Base-by-base conservation (phyloP, 169 alveolate genomes). In the Cryptosporidium ryanae region DNA sequence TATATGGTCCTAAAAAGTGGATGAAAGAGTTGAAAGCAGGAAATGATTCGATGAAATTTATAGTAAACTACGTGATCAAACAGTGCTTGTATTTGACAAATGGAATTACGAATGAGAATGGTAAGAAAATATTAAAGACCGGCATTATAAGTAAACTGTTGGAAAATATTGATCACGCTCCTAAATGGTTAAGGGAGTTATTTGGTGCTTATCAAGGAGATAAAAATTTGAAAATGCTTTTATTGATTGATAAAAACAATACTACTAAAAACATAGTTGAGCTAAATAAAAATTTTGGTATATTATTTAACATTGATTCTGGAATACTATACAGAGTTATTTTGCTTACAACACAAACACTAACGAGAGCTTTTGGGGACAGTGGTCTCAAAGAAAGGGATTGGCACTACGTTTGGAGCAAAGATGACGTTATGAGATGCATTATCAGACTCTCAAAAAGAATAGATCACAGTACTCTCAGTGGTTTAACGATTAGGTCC, bases 391-490 rank as follows among this genome's bases (percentile, higher is more conserved):
- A 4, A 52, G 2, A 27, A 12, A 48, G 46, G 38, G 50, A 23
- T 18, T 59, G 87, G 87, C n/a, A 7, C 8, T 76, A n/a, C 27
- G 13, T 76, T 1, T 59, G 32, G 32, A 76, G 87, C 15, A 55
- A 15, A 1, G 64, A 59, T 2, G 46, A 43, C 21, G 70, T 76
- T 7, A 29, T 76, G 21, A 17, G 27, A 18, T 76, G 71, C 23
- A 76, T 76, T 43, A 13, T 76, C 25, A 55, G 70, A 61, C 34
- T 76, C 31, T 27, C 63, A 27, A 76, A 59, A n/a, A 76, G 87
- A 76, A 17, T 10, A 57, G 21, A 21, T 15, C 59, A 76, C 64
- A 32, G 76, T 23, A 76, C 87, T 18, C 44, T 76, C 8, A 55
- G 38, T 15, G 87, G 87, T 4, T 44, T 61, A 3, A 25, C 87